These are phyloP conservation scores for Psilocybe subaeruginosa DNA, from an alignment of 768 basidiomycete genomes.

Conservation along the genomic window DNA sequence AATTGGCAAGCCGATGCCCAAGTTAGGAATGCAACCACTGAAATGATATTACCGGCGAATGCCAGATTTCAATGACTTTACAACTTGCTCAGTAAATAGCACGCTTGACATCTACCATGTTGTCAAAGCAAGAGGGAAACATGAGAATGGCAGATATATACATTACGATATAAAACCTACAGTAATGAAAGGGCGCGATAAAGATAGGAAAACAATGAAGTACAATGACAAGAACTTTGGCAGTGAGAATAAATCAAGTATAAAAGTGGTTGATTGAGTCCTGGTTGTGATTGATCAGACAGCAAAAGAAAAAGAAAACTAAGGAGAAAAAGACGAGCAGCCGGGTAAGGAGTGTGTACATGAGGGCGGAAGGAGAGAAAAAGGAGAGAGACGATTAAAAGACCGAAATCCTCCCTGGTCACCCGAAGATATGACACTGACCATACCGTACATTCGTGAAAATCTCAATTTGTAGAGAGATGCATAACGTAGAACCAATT, in stretches of 20 bases:
- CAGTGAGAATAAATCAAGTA: background rate
- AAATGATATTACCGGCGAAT: too few relatives aligned
- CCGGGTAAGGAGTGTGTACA: background rate
- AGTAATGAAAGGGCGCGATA: background rate
- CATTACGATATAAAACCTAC: slow-evolving; percentile 9
- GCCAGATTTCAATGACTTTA: too few relatives aligned
- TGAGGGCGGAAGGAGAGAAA: background rate
- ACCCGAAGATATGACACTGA: background rate
- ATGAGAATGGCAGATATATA: background rate
- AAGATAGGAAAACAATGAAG: background rate
- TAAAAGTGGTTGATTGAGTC: background rate
- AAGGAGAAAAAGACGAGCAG: background rate
- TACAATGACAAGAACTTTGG: background rate
- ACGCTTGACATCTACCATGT: background rate
- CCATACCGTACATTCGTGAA: background rate
- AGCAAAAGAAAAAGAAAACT: background rate
- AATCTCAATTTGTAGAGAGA: background rate
- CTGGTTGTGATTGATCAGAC: background rate
- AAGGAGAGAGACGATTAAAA: background rate
- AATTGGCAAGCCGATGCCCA: too few relatives aligned
- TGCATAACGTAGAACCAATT: background rate
- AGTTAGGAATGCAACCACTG: too few relatives aligned
- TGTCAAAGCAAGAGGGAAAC: background rate
- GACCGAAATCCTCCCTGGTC: background rate
- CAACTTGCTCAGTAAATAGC: background rate